Evolutionary conservation across 768 basidiomycete species (phyloP).

Genomic region (Russula ochroleuca): DNA sequence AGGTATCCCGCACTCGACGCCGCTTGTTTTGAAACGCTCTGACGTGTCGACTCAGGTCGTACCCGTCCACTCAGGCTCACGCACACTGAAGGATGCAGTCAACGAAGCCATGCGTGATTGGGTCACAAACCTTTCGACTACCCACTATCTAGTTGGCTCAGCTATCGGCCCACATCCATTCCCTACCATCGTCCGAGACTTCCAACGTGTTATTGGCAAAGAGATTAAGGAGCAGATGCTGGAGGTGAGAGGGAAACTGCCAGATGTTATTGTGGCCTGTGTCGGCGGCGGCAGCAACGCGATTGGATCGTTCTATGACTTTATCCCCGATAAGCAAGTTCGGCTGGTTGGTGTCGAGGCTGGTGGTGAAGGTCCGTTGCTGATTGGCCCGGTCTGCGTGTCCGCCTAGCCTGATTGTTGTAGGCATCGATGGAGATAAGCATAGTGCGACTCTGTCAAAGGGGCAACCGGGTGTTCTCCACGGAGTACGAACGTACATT

Average conservation of each 20-base stretch:
- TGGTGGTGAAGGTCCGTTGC: constrained; percentile 79
- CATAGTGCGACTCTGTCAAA: constrained; percentile 93
- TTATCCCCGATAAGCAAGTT: constrained; percentile 83
- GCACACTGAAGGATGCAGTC: constrained; percentile 96
- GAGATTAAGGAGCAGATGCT: constrained; percentile 90
- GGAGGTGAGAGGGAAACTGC: constrained; percentile 73
- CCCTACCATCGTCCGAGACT: constrained; percentile 98
- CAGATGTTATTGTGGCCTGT: constrained; percentile 92
- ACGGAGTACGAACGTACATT: constrained; percentile 94
- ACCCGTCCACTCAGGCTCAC: constrained; percentile 88
- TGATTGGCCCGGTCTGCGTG: not conserved
- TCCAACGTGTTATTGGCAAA: constrained; percentile 90
- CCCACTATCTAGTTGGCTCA: constrained; percentile 96
- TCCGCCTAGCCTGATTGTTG: not conserved
- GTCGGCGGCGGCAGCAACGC: constrained; percentile 98
- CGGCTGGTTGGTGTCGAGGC: constrained; percentile 93
- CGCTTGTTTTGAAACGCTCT: not conserved
- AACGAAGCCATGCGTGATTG: constrained; percentile 98
- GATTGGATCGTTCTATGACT: constrained; percentile 96
- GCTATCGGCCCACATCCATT: constrained; percentile 98
- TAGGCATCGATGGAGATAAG: constrained; percentile 74
- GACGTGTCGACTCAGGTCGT: constrained; percentile 57
- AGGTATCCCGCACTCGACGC: constrained; percentile 41
- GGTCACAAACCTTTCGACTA: constrained; percentile 92
- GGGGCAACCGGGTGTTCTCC: constrained; percentile 90